Evolutionary conservation across 139 green algal species (phyloP).

Genomic region (Volvox africanus): DNA sequence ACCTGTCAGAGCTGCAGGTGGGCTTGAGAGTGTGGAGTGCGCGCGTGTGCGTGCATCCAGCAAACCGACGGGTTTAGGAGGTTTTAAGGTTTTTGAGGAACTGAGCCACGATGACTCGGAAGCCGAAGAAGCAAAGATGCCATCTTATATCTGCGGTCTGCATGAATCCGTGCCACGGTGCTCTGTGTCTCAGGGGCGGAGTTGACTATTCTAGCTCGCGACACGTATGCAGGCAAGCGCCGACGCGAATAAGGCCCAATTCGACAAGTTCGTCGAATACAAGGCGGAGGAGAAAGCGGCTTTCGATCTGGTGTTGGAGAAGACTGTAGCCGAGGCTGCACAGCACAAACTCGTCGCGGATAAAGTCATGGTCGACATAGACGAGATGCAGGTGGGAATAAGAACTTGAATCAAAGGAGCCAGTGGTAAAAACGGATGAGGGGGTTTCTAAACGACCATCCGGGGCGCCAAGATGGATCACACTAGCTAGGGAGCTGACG

Average conservation of each 20-base stretch:
- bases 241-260: constrained; percentile 25
- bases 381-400: constrained; percentile 26
- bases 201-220: background rate
- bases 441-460: too few species aligned
- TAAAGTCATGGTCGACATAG: constrained; percentile 24
- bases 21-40: too few species aligned
- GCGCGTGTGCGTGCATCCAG: too few species aligned
- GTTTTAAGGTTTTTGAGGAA: too few species aligned
- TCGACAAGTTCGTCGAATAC: constrained; percentile 31
- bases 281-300: constrained; percentile 44
- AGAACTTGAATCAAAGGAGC: background rate
- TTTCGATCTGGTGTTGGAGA: constrained; percentile 13
- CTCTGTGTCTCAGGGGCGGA: too few species aligned
- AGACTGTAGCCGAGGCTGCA: background rate
- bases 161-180: too few species aligned
- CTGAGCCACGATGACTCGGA: too few species aligned
- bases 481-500: too few species aligned
- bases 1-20: constrained; percentile 15
- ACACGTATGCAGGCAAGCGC: background rate
- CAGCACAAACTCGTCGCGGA: constrained; percentile 29
- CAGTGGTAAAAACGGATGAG: background rate
- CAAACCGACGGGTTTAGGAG: too few species aligned
- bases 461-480: too few species aligned
- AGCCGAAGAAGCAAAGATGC: too few species aligned
- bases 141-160: too few species aligned